Conservation (phyloP, 768 basidiomycete species). For the Psilocybe cubensis region DNA sequence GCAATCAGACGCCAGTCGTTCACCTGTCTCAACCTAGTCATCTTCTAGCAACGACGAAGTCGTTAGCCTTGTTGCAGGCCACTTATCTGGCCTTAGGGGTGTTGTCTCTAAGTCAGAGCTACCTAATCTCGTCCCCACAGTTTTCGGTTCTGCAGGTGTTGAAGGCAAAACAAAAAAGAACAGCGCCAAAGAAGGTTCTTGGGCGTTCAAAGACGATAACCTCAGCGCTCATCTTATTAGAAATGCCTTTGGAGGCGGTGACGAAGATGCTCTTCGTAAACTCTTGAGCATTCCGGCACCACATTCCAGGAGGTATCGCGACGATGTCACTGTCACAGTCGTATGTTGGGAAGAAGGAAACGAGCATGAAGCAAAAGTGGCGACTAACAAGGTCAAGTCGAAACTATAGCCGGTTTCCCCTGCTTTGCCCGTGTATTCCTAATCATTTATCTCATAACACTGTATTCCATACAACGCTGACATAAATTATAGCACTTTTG, state of each 20-base stretch:
- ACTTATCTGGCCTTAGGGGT: constrained; percentile 74
- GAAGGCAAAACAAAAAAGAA: constrained; percentile 62
- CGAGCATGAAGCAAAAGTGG: constrained; percentile 41
- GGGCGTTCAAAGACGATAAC: constrained; percentile 84
- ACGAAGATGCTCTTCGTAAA: constrained; percentile 58
- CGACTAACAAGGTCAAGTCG: constrained; percentile 50
- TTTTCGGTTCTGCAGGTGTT: constrained; percentile 55
- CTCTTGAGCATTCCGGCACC: constrained; percentile 85
- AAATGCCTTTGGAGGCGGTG: constrained; percentile 90
- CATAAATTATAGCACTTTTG: background rate
- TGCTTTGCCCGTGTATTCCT: background rate
- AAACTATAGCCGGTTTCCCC: constrained; percentile 45
- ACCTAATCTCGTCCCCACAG: constrained; percentile 56
- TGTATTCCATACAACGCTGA: background rate
- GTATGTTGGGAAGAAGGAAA: constrained; percentile 81
- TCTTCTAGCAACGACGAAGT: constrained; percentile 75
- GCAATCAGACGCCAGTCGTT: background rate
- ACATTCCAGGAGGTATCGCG: constrained; percentile 73
- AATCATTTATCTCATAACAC: background rate
- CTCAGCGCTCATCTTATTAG: constrained; percentile 82
- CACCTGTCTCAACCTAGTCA: background rate
- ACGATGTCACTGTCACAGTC: constrained; percentile 86
- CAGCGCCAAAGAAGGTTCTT: constrained; percentile 48
- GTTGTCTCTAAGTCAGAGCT: constrained; percentile 62
- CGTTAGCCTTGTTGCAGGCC: constrained; percentile 83